A percentile compares a stretch with the other conserved stretches of the same genome.
Conservation (phyloP, 192 early-diverging fungal genomes). For the Dissophora ornata region DNA sequence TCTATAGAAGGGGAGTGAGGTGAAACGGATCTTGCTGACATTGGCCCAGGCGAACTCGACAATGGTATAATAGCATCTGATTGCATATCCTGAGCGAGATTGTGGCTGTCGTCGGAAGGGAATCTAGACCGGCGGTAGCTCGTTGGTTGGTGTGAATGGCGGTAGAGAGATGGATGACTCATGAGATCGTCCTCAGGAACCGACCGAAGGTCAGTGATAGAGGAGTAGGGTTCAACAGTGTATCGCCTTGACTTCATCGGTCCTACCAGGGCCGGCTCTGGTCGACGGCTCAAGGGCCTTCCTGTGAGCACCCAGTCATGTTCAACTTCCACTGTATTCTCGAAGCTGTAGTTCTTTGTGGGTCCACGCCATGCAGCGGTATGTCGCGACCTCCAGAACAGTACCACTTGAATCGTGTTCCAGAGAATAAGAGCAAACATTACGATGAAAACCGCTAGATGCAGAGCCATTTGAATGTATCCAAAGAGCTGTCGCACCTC, state of each 20-base stretch:
- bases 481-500: slow-evolving; percentile 53
- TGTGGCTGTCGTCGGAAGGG: slow-evolving; percentile 10
- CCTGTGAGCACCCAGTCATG: slow-evolving; percentile 26
- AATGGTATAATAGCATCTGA: slow-evolving; percentile 23
- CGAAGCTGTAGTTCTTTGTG: slow-evolving; percentile 26
- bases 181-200: slow-evolving; percentile 6
- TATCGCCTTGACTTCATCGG: slow-evolving; percentile 26
- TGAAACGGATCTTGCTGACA: slow-evolving; percentile 27
- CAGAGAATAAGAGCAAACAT: slow-evolving; percentile 49
- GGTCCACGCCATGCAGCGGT: slow-evolving; percentile 20
- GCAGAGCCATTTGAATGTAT: slow-evolving; percentile 57
- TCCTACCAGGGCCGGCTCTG: background rate
- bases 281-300: slow-evolving; percentile 9
- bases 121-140: slow-evolving; percentile 16
- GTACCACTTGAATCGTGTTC: slow-evolving; percentile 45
- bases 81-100: slow-evolving; percentile 1
- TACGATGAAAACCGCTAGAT: slow-evolving; percentile 54
- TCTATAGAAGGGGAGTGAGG: slow-evolving; percentile 23
- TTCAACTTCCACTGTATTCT: background rate
- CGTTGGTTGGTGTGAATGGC: slow-evolving; percentile 18
- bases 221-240: slow-evolving; percentile 46
- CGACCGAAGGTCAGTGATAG: slow-evolving; percentile 10
- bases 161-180: slow-evolving; percentile 7
- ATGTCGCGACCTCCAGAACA: slow-evolving; percentile 47
- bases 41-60: slow-evolving; percentile 21